Base-by-base conservation (phyloP, 129 eudicot species). In the Heracleum sosnowskyi region DNA sequence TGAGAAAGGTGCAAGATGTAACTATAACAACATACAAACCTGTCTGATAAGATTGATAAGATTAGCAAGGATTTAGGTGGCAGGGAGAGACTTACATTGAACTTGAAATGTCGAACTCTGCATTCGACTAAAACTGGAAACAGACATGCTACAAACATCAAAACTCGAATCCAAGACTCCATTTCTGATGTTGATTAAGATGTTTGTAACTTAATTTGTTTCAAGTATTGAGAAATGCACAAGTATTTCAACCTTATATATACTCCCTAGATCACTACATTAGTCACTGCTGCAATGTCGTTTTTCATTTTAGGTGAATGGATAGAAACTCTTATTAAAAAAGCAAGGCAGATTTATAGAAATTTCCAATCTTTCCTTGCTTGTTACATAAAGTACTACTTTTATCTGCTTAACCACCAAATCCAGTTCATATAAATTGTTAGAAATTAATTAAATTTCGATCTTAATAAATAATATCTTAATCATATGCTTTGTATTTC, bases 31-130 rank as follows among this genome's bases (percentile, higher is more conserved):
- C 53, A 46, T 18, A 47, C 17, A 47, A 47, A 47, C 24, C 55
- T 47, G 55, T 18, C 55, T 47, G 55, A 47, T 47, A 47, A 17
- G 55, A 16, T 47, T 47, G 55, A 47, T 47, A 47, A 47, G 55
- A 16, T 47, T 17, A 47, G 55, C 55, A 47, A 47, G 55, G 24
- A 47, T 17, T 17, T 47, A 47, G 55, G 12, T 47, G 41, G 9
- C 36, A 3, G 1, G 7, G 17, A 63, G 36, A 29, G 70, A 83
- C 93, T 84, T 76, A 89, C 95, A 75, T 92, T 85, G 79, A 92
- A 92, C 74, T 86, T 88, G 82, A 84, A 92, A 79, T 84, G 92
- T 16, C 97, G 92, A 85, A 92, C 90, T 2, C 87, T 63, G 71
- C 85, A 85, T 57, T 92, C 88, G 15, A 84, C 96, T 29, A 88